Evolutionary conservation across 2,329 filamentous ascomycete species (phyloP).

Genomic region (Magnaporthales sp.): DNA sequence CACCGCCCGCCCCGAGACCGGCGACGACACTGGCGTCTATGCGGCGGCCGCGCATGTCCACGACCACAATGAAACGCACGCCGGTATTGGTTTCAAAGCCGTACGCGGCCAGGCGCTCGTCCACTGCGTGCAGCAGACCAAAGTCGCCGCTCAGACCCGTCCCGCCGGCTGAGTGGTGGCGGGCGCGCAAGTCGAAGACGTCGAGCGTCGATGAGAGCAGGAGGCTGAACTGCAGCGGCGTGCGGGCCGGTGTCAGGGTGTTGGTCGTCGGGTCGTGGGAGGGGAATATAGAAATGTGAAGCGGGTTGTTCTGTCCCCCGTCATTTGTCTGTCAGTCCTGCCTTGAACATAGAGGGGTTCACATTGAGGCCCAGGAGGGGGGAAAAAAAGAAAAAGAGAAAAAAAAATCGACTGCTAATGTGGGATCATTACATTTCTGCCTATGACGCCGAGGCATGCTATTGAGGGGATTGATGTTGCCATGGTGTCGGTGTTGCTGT

Average conservation of each 20-base stretch:
- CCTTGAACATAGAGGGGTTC: background rate
- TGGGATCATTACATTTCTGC: conserved; percentile 62
- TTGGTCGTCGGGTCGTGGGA: conserved; percentile 52
- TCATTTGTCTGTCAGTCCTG: conserved; percentile 7
- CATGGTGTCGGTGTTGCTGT: conserved; percentile 30
- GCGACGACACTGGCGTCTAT: conserved; percentile 20
- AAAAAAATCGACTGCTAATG: background rate
- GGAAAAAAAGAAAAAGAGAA: too few species aligned
- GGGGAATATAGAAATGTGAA: conserved; percentile 87
- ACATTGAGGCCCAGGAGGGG: background rate
- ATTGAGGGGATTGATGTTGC: conserved; percentile 65
- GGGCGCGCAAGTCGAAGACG: conserved; percentile 80
- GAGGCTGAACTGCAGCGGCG: conserved; percentile 83
- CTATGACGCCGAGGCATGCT: conserved; percentile 88
- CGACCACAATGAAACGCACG: conserved; percentile 79
- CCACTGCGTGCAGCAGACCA: conserved; percentile 84
- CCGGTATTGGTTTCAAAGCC: conserved; percentile 96
- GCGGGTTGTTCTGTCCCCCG: conserved; percentile 68
- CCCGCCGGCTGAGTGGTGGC: conserved; percentile 48
- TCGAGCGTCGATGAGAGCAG: conserved; percentile 87
- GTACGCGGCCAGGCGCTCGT: conserved; percentile 88
- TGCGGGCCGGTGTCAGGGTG: conserved; percentile 48
- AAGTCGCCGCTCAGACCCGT: conserved; percentile 67
- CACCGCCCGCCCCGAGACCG: background rate
- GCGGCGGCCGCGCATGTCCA: conserved; percentile 76